Base-by-base conservation (phyloP, 441 rosid species). In the Raphanus hybrid region DNA sequence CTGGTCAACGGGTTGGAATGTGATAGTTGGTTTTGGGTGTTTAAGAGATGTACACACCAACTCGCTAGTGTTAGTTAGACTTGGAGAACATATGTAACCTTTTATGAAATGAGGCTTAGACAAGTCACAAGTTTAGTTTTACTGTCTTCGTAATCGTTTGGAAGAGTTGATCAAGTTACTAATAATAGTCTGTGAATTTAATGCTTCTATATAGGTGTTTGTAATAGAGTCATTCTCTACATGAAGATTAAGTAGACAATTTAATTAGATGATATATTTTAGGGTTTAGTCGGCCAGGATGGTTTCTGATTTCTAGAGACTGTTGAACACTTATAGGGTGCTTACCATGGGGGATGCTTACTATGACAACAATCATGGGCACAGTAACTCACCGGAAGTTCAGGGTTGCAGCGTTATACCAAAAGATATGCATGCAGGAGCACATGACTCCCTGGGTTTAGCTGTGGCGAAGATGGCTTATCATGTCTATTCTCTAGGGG, bases 391-490 rank as follows among this genome's bases (percentile, higher is more conserved):
- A 74, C 75, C 45, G 34, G 86, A 71, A 78, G 75, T 69, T 75
- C 79, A 81, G 78, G 75, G 76, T 82, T 85, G 80, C 37, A 34
- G 29, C 70, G 84, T 84, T 75, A 73, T 81, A 27, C 69, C 69
- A 57, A 86, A 85, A 60, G 84, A 64, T 78, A 74, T 79, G 82
- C 79, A 80, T 67, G 23, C 23, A 20, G 79, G 74, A 66, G 29
- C 62, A 52, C 72, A 66, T 58, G 92, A 92, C 55, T 85, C 82
- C 52, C 87, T 94, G 61, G 89, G 94, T 32, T 83, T 90, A 71
- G 93, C 96, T 57, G 83, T 94, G 85, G 94, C 98, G 67, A 89
- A 90, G 88, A 91, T 94, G 97, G 88, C 96, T 32, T 90, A 88
- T 81, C 91, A 88, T 64, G 93, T 85, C 26, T 90, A 90, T 86